Evolutionary conservation across 257 asterid species (phyloP).

Genomic region (Fraxinus anomala): DNA sequence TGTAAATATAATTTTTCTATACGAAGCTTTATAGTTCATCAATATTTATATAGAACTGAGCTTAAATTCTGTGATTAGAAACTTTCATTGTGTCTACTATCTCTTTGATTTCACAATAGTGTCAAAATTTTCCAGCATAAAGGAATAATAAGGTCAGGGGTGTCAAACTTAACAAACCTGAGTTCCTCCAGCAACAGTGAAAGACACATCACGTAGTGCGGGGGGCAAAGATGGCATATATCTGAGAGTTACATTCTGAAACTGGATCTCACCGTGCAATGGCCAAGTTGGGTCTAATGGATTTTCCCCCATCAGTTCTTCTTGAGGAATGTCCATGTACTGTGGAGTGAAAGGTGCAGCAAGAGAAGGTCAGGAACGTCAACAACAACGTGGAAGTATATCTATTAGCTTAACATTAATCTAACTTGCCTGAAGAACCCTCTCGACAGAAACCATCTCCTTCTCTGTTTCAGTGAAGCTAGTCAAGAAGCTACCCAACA

Average conservation of each 20-base stretch:
- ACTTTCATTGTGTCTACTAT: not conserved
- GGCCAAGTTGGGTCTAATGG: constrained; percentile 62
- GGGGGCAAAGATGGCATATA: constrained; percentile 82
- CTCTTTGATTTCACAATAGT: not conserved
- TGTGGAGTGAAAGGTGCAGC: constrained; percentile 22
- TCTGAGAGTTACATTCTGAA: constrained; percentile 75
- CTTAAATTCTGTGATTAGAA: not conserved
- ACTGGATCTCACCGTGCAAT: constrained; percentile 61
- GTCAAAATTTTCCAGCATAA: not conserved
- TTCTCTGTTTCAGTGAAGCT: constrained; percentile 97
- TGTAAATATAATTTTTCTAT: not conserved
- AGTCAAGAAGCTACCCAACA: constrained; percentile 83
- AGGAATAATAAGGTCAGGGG: not conserved
- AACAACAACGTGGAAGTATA: not conserved
- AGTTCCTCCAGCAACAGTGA: constrained; percentile 63
- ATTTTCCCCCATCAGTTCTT: constrained; percentile 51
- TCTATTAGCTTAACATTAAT: not conserved
- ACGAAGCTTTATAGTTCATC: not conserved
- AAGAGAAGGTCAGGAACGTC: constrained; percentile 8
- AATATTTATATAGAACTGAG: not conserved
- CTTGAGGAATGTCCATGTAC: constrained; percentile 90
- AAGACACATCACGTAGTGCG: constrained; percentile 63
- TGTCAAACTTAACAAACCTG: constrained; percentile 51
- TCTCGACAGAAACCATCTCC: constrained; percentile 98
- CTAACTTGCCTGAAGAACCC: constrained; percentile 79